Conservation (phyloP, 306 rosid genomes). For the Crotalaria pallida region DNA sequence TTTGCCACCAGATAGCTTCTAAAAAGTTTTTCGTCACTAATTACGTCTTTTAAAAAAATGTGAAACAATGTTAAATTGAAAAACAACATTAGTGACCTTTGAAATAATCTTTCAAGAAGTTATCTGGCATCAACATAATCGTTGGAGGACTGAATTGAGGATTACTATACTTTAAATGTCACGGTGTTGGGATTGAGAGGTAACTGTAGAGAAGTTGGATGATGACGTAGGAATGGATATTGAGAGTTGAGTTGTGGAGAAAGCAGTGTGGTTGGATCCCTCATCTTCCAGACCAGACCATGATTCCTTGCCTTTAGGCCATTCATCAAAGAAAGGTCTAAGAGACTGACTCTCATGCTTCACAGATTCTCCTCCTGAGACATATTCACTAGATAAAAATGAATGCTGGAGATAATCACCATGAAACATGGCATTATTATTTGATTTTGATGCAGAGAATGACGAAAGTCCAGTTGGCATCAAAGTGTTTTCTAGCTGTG, state of each 20-base stretch:
- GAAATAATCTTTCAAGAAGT: too few species aligned
- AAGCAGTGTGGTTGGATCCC: conserved; percentile 31
- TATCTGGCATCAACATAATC: too few species aligned
- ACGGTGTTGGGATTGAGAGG: conserved; percentile 36
- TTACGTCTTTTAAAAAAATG: too few species aligned
- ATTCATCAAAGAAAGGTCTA: conserved; percentile 35
- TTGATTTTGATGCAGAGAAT: conserved; percentile 27
- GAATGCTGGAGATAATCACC: conserved; percentile 36
- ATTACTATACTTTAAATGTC: conserved; percentile 6
- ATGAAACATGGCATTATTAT: conserved; percentile 24
- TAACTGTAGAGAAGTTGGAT: conserved; percentile 30
- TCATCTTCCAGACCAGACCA: conserved; percentile 34
- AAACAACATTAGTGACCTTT: too few species aligned
- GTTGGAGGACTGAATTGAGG: too few species aligned
- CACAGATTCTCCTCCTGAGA: conserved; percentile 20
- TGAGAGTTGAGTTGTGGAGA: conserved; percentile 38
- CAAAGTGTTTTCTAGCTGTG: conserved; percentile 31
- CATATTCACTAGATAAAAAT: conserved; percentile 24
- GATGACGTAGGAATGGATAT: conserved; percentile 40
- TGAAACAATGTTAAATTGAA: too few species aligned
- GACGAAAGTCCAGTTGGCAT: conserved; percentile 34
- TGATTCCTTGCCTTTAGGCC: conserved; percentile 35
- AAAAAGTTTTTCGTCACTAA: too few species aligned
- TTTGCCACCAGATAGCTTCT: too few species aligned
- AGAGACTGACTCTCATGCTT: conserved; percentile 32